Base-by-base conservation (phyloP, 805 yeast species). In the Barnettozyma pratensis region DNA sequence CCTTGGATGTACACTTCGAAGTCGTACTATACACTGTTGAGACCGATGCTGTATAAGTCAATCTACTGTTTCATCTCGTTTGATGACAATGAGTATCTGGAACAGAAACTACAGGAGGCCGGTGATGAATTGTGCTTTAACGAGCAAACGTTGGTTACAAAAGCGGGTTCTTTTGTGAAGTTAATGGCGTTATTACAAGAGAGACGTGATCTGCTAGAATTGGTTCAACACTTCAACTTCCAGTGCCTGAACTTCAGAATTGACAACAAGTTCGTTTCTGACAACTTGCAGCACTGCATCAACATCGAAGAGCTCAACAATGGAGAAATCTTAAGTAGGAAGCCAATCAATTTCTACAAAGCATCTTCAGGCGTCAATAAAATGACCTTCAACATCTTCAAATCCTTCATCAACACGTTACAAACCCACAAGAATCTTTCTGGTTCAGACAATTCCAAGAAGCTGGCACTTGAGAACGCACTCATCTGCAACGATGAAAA, bases 51-150 rank as follows among this genome's bases (percentile, higher is more conserved):
- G 11, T 57, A 54, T 38, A 29, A 40, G 4, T 41, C 50, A 10
- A 57, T 57, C 14, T 48, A 46, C 26, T 52, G 53, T 9, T 41
- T 55, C 19, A 38, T 54, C 14, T 49, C 53, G 9, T 45, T 54
- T 7, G 59, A 50, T 37, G 47, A 47, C 40, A 26, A 40, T 31
- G 46, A 41, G 32, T 25, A 37, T 12, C 10, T 35, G 1, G 27
- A 32, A 2, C 41, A 42, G 10, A 42, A 49, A 6, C 25, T 44
- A 8, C 41, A 45, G 27, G 34, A 37, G n/a, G n/a, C 44, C 8
- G 28, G 34, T n/a, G 19, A 41, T 4, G 45, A 40, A 6, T 10
- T 25, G 3, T 35, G 37, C 11, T 46, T 36, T 10, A 8, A 36
- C 29, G 47, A 39, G 10, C 41, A 46, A 25, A 35, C 28, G 10